These are phyloP conservation scores for Russula sp. DNA, from an alignment of 768 basidiomycete genomes.

Conservation along the genomic window DNA sequence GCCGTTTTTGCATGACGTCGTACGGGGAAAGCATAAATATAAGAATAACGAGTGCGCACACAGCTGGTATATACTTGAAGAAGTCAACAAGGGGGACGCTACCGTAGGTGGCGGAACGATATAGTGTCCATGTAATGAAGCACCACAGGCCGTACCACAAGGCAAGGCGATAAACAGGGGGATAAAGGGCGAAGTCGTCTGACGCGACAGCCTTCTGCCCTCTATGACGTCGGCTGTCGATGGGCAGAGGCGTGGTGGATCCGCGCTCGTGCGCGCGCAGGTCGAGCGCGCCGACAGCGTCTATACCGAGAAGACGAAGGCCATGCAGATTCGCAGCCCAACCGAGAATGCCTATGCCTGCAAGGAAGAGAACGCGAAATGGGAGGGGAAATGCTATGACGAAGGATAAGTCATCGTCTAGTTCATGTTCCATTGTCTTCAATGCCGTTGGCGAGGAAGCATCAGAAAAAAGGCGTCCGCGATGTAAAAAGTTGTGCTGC, in stretches of 20 bases:
- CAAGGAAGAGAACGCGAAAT: conserved; percentile 79
- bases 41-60: conserved; percentile 55
- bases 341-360: conserved; percentile 73
- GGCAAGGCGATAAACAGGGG: conserved; percentile 63
- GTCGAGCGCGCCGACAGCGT: conserved; percentile 67
- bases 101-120: conserved; percentile 52
- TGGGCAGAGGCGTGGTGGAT: conserved; percentile 25
- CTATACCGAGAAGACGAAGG: conserved; percentile 65
- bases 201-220: conserved; percentile 34
- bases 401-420: conserved; percentile 44
- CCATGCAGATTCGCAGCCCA: conserved; percentile 95
- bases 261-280: conserved; percentile 30
- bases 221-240: conserved; percentile 20
- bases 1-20: conserved; percentile 57
- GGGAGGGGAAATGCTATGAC: conserved; percentile 76
- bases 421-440: conserved; percentile 26
- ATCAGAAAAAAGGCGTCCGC: background rate
- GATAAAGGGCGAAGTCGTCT: conserved; percentile 42
- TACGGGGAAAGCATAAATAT: conserved; percentile 61
- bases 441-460: background rate
- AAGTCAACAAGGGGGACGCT: conserved; percentile 58
- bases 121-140: conserved; percentile 62
- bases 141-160: conserved; percentile 55
- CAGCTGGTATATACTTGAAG: conserved; percentile 69
- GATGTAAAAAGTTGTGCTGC: background rate